Evolutionary conservation across 2,329 filamentous ascomycete genomes (phyloP).

Genomic region (Paracorniculantispora psalliotae): DNA sequence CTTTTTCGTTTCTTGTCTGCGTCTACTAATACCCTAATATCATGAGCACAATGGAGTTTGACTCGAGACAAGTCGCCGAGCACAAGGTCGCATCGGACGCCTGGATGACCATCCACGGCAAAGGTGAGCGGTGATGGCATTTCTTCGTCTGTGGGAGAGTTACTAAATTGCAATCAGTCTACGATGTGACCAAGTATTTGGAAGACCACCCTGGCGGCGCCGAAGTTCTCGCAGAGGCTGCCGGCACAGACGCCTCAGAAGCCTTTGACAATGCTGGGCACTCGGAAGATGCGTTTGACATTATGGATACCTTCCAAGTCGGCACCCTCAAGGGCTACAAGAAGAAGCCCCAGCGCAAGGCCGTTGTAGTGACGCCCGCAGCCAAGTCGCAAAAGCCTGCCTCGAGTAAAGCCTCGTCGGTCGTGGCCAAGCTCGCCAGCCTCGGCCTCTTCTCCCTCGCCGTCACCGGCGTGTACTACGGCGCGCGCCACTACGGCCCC

Average conservation of each 20-base stretch:
- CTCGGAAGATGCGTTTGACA: slow-evolving; percentile 54
- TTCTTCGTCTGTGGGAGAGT: too few relatives aligned
- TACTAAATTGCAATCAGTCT: slow-evolving; percentile 30
- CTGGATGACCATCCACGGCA: slow-evolving; percentile 53
- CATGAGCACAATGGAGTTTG: slow-evolving; percentile 19
- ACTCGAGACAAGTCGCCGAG: slow-evolving; percentile 38
- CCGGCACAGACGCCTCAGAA: slow-evolving; percentile 71
- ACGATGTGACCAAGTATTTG: slow-evolving; percentile 53
- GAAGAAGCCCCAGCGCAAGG: slow-evolving; percentile 11
- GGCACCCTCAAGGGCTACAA: slow-evolving; percentile 32
- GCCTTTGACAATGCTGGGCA: slow-evolving; percentile 82
- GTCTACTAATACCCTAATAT: not conserved
- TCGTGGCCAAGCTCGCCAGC: slow-evolving; percentile 14
- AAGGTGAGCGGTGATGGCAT: slow-evolving; percentile 35
- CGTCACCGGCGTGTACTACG: slow-evolving; percentile 20
- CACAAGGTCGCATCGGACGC: slow-evolving; percentile 45
- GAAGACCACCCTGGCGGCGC: slow-evolving; percentile 66
- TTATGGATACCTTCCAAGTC: slow-evolving; percentile 34
- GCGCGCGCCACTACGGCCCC: slow-evolving; percentile 14
- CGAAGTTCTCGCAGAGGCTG: slow-evolving; percentile 72
- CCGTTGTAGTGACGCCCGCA: not conserved
- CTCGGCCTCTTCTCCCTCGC: slow-evolving; percentile 19
- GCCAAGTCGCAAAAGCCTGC: not conserved
- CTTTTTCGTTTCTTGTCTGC: not conserved
- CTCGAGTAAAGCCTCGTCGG: not conserved